Conservation (phyloP, 2,329 filamentous ascomycete genomes). For the Botrytis hyacinthi region DNA sequence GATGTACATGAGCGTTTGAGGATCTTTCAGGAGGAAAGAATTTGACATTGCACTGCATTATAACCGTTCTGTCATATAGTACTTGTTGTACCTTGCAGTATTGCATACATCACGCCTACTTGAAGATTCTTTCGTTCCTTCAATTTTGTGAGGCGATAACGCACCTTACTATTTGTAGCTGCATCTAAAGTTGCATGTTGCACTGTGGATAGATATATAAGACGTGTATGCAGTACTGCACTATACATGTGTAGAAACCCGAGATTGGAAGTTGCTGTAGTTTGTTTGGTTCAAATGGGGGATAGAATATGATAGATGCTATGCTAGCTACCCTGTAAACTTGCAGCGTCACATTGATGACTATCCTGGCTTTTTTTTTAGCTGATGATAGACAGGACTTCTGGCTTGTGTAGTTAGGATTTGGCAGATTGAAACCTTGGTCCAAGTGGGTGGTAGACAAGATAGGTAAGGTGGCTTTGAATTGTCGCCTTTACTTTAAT, state of each 20-base stretch:
- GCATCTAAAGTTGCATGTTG: background rate
- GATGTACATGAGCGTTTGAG: background rate
- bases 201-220: background rate
- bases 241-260: background rate
- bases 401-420: background rate
- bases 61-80: background rate
- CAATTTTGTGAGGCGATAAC: background rate
- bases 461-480: background rate
- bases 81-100: slow-evolving; percentile 14
- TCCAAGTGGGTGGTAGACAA: background rate
- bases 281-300: background rate
- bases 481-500: background rate
- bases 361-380: background rate
- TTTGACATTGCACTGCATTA: background rate
- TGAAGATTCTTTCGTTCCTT: background rate
- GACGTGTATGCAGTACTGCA: background rate
- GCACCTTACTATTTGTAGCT: background rate
- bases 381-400: background rate
- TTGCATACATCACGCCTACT: background rate
- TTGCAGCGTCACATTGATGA: background rate
- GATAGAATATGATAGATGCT: too few relatives aligned
- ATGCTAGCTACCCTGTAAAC: too few relatives aligned
- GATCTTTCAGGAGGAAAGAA: background rate
- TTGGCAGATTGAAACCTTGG: background rate
- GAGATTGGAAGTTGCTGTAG: background rate